Evolutionary conservation across 192 early-diverging fungal species (phyloP), one percentile per base, ranked within the genome.

Genomic region (Podila minutissima): DNA sequence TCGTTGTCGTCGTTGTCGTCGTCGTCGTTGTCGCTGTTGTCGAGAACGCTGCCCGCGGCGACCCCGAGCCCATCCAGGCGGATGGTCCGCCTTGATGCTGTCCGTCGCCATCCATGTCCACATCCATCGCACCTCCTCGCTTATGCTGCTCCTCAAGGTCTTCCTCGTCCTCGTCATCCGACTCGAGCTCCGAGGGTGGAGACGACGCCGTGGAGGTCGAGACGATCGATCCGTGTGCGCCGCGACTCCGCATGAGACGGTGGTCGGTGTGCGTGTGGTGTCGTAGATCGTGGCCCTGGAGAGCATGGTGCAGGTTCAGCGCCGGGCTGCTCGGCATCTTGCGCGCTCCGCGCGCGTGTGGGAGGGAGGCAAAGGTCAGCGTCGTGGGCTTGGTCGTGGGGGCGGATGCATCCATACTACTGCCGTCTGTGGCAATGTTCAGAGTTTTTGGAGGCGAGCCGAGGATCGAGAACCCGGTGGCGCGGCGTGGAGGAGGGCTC

Each of bases 81-180:
- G 41, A 17, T 46, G 12, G 41, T 17, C 41, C 13, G 4, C 13
- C 17, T 61, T 32, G 31, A 0, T 24, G 26, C 19, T 17, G 26
- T 12, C 9, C 29, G 0, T 61, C 59, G 0, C 17, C 59, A 32
- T 61, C 59, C 24, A 55, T 31, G 15, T 63, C 67, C 0, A 33
- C 49, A 24, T 24, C 53, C 20, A 55, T 24, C 9, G 53, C 53
- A 15, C 66, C 19, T 67, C 66, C n/a, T 67, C 66, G 4, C 24
- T 33, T 20, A 19, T 32, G 37, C 2, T 28, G 13, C 4, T 67
- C 66, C n/a, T 32, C 49, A 26, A 66, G 29, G 9, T 67, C 66
- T 0, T 76, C 67, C 0, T 69, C 38, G 13, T 76, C 74, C 31
- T 59, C 53, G 19, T 69, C 66, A 28, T 62, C 72, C 2, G 22